Base-by-base conservation (phyloP, 305 asterid genomes). In the Rubia balearica region DNA sequence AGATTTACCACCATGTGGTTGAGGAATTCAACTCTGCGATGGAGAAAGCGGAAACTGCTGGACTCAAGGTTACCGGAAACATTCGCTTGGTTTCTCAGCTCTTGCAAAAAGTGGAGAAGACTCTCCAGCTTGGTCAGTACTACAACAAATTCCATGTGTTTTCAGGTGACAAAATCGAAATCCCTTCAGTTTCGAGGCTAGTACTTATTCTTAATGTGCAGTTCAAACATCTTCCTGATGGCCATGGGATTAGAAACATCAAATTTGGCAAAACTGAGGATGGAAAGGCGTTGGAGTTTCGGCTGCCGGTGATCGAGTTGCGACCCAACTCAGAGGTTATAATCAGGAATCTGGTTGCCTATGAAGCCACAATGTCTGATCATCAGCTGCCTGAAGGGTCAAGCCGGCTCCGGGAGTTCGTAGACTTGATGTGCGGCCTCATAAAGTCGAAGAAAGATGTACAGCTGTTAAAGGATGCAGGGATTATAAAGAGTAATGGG, bases 401-500 rank as follows among this genome's bases (percentile, higher is more conserved):
- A 5, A 33, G 61, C 14, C 68, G 67, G 51, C 42, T 75, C 21
- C 56, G 68, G 22, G 69, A 71, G 0, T 75, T 55, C 46, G 68
- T 75, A 1, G 75, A 75, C 61, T 55, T 75, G 11, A 75, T 75
- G 69, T 75, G 75, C 21, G 72, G 75, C 3, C 41, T 75, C 6
- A 48, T 75, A 14, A 69, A 65, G 36, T 53, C 75, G 0, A 46
- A 63, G 3, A 61, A 65, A 9, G 79, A 75, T 24, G 79, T 67
- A 13, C 6, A 5, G 56, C 9, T 70, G 43, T 57, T 65, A 9
- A 46, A 21, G 68, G 19, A 62, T 2, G 21, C 43, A 12, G 22
- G 8, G 46, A 49, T 68, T 24, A 11, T 61, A 1, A 53, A 53
- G 24, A 14, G 7, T 0, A 8, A 27, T 1, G 45, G 22, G 21